Percentiles rank a stretch among this genome's conserved stretches.
Conservation (phyloP, 2,329 filamentous ascomycete species). For the Talaromyces sp. region DNA sequence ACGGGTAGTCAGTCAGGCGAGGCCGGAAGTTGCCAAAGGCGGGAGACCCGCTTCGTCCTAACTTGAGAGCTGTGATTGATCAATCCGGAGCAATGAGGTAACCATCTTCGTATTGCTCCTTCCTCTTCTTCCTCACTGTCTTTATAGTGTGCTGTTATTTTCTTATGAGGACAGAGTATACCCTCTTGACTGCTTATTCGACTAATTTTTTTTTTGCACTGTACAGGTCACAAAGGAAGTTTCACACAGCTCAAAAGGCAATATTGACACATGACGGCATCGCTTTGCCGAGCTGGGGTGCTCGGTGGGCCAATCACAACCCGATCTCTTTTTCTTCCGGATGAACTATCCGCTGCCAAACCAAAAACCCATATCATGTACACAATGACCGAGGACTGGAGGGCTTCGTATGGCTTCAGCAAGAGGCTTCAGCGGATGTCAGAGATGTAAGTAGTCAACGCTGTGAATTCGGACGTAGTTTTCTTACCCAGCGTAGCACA, state of each 20-base stretch:
- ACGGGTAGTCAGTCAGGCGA: background rate
- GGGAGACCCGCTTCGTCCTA: background rate
- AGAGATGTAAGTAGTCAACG: constrained; percentile 51
- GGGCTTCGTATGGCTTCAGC: constrained; percentile 52
- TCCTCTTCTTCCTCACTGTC: background rate
- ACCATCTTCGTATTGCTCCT: constrained; percentile 18
- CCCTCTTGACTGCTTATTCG: background rate
- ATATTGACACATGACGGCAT: constrained; percentile 1
- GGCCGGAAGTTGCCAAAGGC: constrained; percentile 8
- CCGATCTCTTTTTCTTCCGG: background rate
- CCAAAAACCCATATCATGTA: background rate
- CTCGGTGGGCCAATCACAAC: background rate
- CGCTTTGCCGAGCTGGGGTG: background rate
- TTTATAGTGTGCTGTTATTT: background rate
- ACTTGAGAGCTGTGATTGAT: background rate
- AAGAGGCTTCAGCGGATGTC: constrained; percentile 63
- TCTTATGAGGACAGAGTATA: background rate
- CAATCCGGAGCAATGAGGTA: constrained; percentile 18
- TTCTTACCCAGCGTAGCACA: constrained; percentile 36
- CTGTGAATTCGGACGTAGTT: background rate
- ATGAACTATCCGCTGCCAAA: background rate
- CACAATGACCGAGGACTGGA: constrained; percentile 44
- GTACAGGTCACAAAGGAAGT: background rate
- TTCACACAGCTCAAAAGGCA: background rate
- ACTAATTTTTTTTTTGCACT: background rate